Evolutionary conservation across 2,329 filamentous ascomycete species (phyloP), one percentile per base, ranked within the genome.

Genomic region (Cordyceps tenuipes): DNA sequence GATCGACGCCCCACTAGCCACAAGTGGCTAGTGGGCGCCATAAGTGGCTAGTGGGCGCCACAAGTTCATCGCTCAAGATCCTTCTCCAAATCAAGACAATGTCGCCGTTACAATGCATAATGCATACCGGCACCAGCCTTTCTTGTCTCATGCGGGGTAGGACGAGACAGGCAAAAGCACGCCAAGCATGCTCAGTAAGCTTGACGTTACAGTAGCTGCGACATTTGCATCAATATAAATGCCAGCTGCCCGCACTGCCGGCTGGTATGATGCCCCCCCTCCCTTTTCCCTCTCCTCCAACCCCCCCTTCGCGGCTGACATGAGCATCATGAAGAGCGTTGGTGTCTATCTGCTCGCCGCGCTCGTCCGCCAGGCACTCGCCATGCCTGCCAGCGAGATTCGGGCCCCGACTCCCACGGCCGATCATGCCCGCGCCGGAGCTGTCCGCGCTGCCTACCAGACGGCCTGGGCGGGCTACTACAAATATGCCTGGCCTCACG

Each of bases 391-490:
- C 43, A 29, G 9, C 21, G 49, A 53, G 31, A 53, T 53, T n/a
- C 49, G 49, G 12, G 49, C 57, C n/a, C 61, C 61, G 17, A 34
- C 51, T 21, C 61, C 61, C 6, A 34, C 51, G 17, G 56, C 61
- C 5, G 51, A 62, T 41, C 46, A 51, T n/a, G 50, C 15, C 9
- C 56, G 61, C 36, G 61, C 61, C 46, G 29, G 21, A 5, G 56
- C 39, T 5, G 61, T 62, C 46, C 56, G 56, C 39, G 29, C 84
- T 59, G 85, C 85, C 0, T 93, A 91, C 67, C 77, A 82, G 61
- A 80, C 81, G 66, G 86, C 88, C 3, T 92, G 88, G 88, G 73
- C 85, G 62, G 88, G 87, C 2, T 93, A 93, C 70, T 82, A 83
- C 67, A 75, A 83, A 72, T 84, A 89, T 72, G 90, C 90, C 0